Conservation (phyloP, 768 basidiomycete genomes). For the Cyclocybe aegerita region DNA sequence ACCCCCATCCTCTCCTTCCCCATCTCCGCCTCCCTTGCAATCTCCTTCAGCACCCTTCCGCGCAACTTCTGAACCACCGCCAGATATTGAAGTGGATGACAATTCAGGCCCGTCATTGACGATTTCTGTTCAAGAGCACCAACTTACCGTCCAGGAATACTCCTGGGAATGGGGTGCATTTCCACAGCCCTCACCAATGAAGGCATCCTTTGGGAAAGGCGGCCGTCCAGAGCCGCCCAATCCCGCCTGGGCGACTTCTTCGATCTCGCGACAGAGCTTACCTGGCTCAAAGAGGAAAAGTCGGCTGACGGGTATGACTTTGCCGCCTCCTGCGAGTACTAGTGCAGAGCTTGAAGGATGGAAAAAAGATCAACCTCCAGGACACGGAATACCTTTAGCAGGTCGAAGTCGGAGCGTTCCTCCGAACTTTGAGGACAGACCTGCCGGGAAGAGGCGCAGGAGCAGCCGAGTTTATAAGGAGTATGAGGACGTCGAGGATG, state of each 20-base stretch:
- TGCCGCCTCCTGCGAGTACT: slow-evolving; percentile 8
- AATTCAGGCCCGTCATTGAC: slow-evolving; percentile 9
- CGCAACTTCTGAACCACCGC: slow-evolving; percentile 63
- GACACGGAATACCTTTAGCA: slow-evolving; percentile 14
- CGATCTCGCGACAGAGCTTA: slow-evolving; percentile 20
- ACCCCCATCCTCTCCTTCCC: slow-evolving; percentile 16
- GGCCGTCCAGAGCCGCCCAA: slow-evolving; percentile 33
- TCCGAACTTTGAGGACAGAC: slow-evolving; percentile 47
- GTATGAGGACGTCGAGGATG: slow-evolving; percentile 26
- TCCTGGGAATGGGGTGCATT: slow-evolving; percentile 96
- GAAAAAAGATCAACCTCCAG: neutral
- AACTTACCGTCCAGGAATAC: slow-evolving; percentile 56
- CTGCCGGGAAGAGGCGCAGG: slow-evolving; percentile 20
- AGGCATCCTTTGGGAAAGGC: slow-evolving; percentile 48
- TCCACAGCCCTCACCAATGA: slow-evolving; percentile 75
- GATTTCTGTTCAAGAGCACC: slow-evolving; percentile 12
- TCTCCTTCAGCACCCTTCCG: slow-evolving; percentile 33
- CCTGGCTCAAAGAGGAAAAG: slow-evolving; percentile 19
- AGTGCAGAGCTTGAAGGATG: neutral
- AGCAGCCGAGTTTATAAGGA: slow-evolving; percentile 29
- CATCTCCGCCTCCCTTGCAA: slow-evolving; percentile 21
- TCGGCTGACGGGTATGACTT: slow-evolving; percentile 14
- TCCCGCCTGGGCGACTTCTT: slow-evolving; percentile 7
- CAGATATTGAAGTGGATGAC: slow-evolving; percentile 36
- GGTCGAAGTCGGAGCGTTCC: slow-evolving; percentile 60